Conservation (phyloP, 768 basidiomycete species). For the Boletus barrowsii region DNA sequence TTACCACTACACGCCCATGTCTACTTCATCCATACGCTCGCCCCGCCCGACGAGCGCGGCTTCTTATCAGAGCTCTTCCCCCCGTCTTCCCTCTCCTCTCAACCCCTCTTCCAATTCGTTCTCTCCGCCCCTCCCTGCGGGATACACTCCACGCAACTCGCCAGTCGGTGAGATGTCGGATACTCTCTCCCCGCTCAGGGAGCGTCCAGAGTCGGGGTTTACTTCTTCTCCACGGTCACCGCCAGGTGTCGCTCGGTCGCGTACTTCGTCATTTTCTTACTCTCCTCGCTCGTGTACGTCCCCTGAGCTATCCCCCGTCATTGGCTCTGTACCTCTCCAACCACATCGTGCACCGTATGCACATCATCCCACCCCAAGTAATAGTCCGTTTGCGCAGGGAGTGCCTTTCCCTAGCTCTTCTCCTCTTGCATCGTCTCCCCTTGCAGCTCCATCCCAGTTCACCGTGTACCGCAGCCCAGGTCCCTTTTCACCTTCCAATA, state of each 20-base stretch:
- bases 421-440: conserved; percentile 10
- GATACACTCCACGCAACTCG: conserved; percentile 5
- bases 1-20: neutral
- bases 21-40: conserved; percentile 8
- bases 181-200: conserved; percentile 18
- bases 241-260: too few species aligned
- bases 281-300: conserved; percentile 5
- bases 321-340: neutral
- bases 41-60: conserved; percentile 9
- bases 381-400: conserved; percentile 10
- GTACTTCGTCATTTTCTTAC: conserved; percentile 7
- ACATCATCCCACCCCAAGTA: conserved; percentile 7
- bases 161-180: conserved; percentile 12
- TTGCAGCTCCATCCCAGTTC: conserved; percentile 1
- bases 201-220: conserved; percentile 9
- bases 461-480: neutral
- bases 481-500: conserved; percentile 7
- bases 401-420: conserved; percentile 11
- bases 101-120: conserved; percentile 17
- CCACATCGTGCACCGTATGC: conserved; percentile 1
- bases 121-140: neutral
- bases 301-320: conserved; percentile 14
- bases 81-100: conserved; percentile 25
- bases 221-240: conserved; percentile 7
- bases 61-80: conserved; percentile 11